A percentile compares a stretch with the other conserved stretches of the same genome.
These are phyloP conservation scores for Ophiostoma novo-ulmi DNA, from an alignment of 2,329 filamentous ascomycete genomes.

Conservation along the genomic window DNA sequence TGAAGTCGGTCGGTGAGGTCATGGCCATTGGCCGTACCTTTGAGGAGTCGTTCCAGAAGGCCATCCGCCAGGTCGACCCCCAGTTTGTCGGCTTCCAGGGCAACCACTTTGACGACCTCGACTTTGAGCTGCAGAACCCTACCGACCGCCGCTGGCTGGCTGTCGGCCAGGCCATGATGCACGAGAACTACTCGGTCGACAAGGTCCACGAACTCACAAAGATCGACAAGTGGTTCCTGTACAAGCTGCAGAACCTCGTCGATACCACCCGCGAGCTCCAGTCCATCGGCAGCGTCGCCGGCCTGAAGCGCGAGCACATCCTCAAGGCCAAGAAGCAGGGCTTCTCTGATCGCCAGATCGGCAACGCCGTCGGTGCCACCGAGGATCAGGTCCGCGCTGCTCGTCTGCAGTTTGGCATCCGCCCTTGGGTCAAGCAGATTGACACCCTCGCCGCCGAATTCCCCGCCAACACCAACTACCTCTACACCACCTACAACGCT, in stretches of 20 bases:
- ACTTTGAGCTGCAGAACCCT: conserved; percentile 83
- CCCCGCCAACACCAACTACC: conserved; percentile 89
- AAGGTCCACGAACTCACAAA: conserved; percentile 89
- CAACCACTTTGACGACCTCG: conserved; percentile 87
- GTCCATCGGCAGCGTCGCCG: conserved; percentile 73
- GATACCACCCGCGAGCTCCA: conserved; percentile 83
- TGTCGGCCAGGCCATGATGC: conserved; percentile 94
- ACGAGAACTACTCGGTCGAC: conserved; percentile 92
- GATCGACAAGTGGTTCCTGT: conserved; percentile 99
- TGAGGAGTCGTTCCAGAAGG: conserved; percentile 98
- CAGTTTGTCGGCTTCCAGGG: conserved; percentile 89
- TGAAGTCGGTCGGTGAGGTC: conserved; percentile 99
- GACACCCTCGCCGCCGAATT: conserved; percentile 97
- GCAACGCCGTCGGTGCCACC: conserved; percentile 72
- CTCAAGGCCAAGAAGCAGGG: conserved; percentile 94
- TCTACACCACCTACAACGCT: conserved; percentile 97
- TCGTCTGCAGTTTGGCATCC: conserved; percentile 81
- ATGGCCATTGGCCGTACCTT: conserved; percentile 99
- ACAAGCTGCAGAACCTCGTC: conserved; percentile 97
- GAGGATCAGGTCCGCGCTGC: conserved; percentile 86
- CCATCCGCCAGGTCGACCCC: conserved; percentile 93
- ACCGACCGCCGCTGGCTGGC: conserved; percentile 96
- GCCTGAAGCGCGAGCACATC: conserved; percentile 81
- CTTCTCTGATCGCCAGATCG: conserved; percentile 96
- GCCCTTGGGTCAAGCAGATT: conserved; percentile 96